phyloP scores from a whole-genome alignment of 2,329 filamentous ascomycete genomes.

The Colletotrichum sp. region DNA sequence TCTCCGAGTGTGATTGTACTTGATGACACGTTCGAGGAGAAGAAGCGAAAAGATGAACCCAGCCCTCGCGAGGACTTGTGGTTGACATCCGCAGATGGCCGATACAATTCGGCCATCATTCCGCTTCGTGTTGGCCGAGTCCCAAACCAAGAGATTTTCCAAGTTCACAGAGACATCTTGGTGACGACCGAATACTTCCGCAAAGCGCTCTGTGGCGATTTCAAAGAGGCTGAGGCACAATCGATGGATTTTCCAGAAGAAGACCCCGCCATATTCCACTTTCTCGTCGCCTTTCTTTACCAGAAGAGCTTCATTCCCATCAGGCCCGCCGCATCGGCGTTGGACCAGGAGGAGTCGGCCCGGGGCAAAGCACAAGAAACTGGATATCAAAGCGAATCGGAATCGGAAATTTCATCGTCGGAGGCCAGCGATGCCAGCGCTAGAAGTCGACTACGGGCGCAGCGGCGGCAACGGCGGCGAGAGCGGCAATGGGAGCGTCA shows the following conservation, averaged over 20 bases:
- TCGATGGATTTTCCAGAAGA: slow-evolving; percentile 55
- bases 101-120: slow-evolving; percentile 50
- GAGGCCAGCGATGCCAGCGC: slow-evolving; percentile 40
- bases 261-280: slow-evolving; percentile 55
- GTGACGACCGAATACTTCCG: slow-evolving; percentile 52
- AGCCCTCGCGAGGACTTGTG: slow-evolving; percentile 52
- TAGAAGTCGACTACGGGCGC: slow-evolving; percentile 35
- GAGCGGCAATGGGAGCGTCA: slow-evolving; percentile 40
- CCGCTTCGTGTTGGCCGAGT: slow-evolving; percentile 47
- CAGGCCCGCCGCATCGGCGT: slow-evolving; percentile 43
- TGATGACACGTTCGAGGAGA: slow-evolving; percentile 35
- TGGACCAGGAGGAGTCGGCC: slow-evolving; percentile 41
- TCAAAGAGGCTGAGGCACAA: slow-evolving; percentile 49
- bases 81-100: slow-evolving; percentile 53
- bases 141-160: slow-evolving; percentile 48
- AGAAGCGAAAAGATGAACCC: slow-evolving; percentile 33
- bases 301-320: slow-evolving; percentile 52
- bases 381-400: slow-evolving; percentile 34
- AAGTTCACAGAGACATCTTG: slow-evolving; percentile 53
- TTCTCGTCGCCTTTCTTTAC: slow-evolving; percentile 55
- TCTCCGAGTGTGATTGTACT: slow-evolving; percentile 44
- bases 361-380: slow-evolving; percentile 47
- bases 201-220: slow-evolving; percentile 52
- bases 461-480: slow-evolving; percentile 36
- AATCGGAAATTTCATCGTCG: slow-evolving; percentile 35